phyloP scores from a whole-genome alignment of 179 eudicot species.

The Gypsophila paniculata region DNA sequence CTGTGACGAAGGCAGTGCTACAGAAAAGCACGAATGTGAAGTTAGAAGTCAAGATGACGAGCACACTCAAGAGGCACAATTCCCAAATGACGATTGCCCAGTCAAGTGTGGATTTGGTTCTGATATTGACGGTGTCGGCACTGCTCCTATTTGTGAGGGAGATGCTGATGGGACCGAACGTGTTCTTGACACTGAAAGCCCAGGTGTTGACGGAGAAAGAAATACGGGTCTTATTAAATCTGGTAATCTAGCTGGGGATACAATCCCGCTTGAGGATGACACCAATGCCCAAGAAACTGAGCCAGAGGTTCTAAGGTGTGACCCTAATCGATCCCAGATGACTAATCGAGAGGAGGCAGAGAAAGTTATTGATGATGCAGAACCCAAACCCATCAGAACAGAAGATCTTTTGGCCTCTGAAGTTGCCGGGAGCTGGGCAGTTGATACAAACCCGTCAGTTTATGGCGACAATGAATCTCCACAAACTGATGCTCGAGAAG shows the following conservation, averaged over 20 bases:
- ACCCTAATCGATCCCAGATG: slow-evolving; percentile 29
- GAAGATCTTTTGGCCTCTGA: slow-evolving; percentile 88
- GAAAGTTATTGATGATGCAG: slow-evolving; percentile 51
- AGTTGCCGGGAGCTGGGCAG: slow-evolving; percentile 89
- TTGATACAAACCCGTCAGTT: slow-evolving; percentile 66
- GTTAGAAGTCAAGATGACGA: slow-evolving; percentile 51
- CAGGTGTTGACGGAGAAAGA: slow-evolving; percentile 31
- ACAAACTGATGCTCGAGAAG: slow-evolving; percentile 28
- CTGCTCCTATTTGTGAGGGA: slow-evolving; percentile 47
- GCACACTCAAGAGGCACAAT: slow-evolving; percentile 85
- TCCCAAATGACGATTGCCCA: slow-evolving; percentile 35
- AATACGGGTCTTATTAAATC: slow-evolving; percentile 39
- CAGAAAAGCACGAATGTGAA: slow-evolving; percentile 87
- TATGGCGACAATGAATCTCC: slow-evolving; percentile 74
- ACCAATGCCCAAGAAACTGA: slow-evolving; percentile 45
- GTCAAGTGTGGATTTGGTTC: slow-evolving; percentile 79
- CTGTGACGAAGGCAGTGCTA: slow-evolving; percentile 63
- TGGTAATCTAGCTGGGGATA: slow-evolving; percentile 43
- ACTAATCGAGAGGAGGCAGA: slow-evolving; percentile 29
- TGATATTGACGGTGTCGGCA: slow-evolving; percentile 67
- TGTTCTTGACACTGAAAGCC: slow-evolving; percentile 67
- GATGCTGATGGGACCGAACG: slow-evolving; percentile 59
- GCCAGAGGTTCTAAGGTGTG: slow-evolving; percentile 28
- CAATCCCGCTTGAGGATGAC: slow-evolving; percentile 67
- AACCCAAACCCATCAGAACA: slow-evolving; percentile 53